Evolutionary conservation across 2,329 filamentous ascomycete species (phyloP).

Genomic region (Phialophora verrucosa): DNA sequence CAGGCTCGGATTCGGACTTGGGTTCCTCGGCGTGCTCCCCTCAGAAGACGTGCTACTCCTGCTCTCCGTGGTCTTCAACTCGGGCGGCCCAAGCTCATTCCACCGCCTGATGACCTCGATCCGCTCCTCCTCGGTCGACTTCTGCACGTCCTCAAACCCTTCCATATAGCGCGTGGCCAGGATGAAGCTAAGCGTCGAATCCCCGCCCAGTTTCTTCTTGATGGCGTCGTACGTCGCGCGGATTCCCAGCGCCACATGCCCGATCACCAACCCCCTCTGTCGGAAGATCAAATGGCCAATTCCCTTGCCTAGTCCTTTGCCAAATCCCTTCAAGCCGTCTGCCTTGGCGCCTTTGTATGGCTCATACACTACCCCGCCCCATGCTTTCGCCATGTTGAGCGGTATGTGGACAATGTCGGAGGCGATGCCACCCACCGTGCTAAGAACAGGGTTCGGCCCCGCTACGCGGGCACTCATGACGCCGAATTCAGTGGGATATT

Average conservation of each 20-base stretch:
- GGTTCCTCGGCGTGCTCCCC: not conserved
- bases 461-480: slow-evolving; percentile 21
- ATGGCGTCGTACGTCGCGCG: slow-evolving; percentile 39
- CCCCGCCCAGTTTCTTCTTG: slow-evolving; percentile 37
- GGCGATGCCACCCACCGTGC: slow-evolving; percentile 75
- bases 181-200: slow-evolving; percentile 41
- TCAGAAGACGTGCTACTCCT: not conserved
- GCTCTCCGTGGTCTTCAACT: slow-evolving; percentile 13
- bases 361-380: slow-evolving; percentile 52
- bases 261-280: slow-evolving; percentile 43
- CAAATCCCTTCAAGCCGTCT: slow-evolving; percentile 49
- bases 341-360: slow-evolving; percentile 51
- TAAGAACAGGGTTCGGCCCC: slow-evolving; percentile 71
- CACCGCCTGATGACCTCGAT: slow-evolving; percentile 39
- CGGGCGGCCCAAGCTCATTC: slow-evolving; percentile 37
- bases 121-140: slow-evolving; percentile 38
- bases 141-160: slow-evolving; percentile 40
- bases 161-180: slow-evolving; percentile 40
- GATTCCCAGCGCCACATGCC: slow-evolving; percentile 36
- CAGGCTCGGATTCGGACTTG: not conserved
- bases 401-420: slow-evolving; percentile 75
- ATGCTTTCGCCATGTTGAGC: slow-evolving; percentile 57
- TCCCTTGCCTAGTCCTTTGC: slow-evolving; percentile 53
- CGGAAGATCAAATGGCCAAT: slow-evolving; percentile 74
- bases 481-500: slow-evolving; percentile 72